Evolutionary conservation across 129 eudicot species (phyloP), one percentile per base, ranked within the genome.

Genomic region (Chrysanthemum lavandulifolium): DNA sequence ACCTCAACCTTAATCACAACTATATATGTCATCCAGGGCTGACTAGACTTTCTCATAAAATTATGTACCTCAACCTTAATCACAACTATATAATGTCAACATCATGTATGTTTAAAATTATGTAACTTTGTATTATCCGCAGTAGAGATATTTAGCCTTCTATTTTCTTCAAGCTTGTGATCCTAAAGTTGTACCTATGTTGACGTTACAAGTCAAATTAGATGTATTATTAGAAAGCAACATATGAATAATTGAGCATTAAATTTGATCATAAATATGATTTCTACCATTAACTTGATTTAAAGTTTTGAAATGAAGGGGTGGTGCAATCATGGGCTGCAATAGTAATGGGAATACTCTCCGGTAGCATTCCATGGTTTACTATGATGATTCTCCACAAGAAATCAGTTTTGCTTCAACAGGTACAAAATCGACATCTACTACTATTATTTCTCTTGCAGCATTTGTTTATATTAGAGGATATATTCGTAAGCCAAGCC

Each of bases 241-340:
- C 1, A 21, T 23, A 23, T 10, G 65, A 19, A 19, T 16, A 12
- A 27, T 33, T 13, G n/a, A 31, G 19, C 3, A 6, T 11, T 21
- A 13, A 52, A 52, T 13, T 52, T 3, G 2, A 52, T 52, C 18
- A 52, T 3, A 52, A 52, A 3, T 13, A 14, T 53, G 16, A n/a
- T 51, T 11, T 7, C 5, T 19, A 25, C 21, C 4, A 48, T 49
- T 52, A 29, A 54, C 60, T 49, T 14, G 13, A 16, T 53, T 53
- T 15, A 45, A 45, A 36, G 68, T 63, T 63, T 63, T 63, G 51
- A n/a, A 45, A 27, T 18, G 74, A 76, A 88, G 96, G 96, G 14
- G 86, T 89, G 78, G 96, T 89, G 63, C 92, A 86, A 69, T 79
- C 96, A 27, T 89, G 96, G 96, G 96, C 92, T 1, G 96, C 92